phyloP scores from a whole-genome alignment of 305 asterid genomes.

The Ajuga reptans region DNA sequence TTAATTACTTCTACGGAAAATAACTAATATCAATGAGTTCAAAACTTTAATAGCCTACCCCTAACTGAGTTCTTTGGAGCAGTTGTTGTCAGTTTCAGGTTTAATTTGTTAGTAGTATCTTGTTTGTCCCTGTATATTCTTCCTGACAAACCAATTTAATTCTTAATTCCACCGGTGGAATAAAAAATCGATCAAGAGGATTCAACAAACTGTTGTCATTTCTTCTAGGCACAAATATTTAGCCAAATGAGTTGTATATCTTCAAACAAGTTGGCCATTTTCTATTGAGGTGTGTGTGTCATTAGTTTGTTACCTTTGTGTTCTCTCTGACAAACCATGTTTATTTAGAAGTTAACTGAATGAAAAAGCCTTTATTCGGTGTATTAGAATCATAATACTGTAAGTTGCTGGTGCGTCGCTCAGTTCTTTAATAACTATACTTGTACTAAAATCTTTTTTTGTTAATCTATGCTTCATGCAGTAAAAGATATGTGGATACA shows the following conservation, averaged over 20 bases:
- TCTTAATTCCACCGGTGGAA: not conserved
- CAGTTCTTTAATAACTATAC: not conserved
- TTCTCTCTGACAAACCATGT: not conserved
- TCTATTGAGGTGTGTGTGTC: not conserved
- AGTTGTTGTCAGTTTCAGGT: not conserved
- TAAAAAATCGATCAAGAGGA: not conserved
- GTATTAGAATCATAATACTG: not conserved
- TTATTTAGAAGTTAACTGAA: not conserved
- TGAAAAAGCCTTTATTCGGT: not conserved
- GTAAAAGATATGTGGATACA: conserved; percentile 54
- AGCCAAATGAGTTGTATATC: not conserved
- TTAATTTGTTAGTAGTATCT: not conserved
- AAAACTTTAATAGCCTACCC: not conserved
- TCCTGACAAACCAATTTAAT: not conserved
- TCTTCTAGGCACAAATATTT: not conserved
- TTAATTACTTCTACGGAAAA: too few species aligned
- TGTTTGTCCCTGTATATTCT: not conserved
- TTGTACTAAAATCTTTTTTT: not conserved
- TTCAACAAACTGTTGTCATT: not conserved
- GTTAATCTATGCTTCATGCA: conserved; percentile 29
- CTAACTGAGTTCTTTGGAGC: not conserved
- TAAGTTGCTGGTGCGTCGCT: not conserved
- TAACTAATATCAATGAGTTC: not conserved
- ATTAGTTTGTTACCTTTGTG: not conserved
- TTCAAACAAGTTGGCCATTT: not conserved